Evolutionary conservation across 83 land plant species (phyloP).

Genomic region (Picea abies): DNA sequence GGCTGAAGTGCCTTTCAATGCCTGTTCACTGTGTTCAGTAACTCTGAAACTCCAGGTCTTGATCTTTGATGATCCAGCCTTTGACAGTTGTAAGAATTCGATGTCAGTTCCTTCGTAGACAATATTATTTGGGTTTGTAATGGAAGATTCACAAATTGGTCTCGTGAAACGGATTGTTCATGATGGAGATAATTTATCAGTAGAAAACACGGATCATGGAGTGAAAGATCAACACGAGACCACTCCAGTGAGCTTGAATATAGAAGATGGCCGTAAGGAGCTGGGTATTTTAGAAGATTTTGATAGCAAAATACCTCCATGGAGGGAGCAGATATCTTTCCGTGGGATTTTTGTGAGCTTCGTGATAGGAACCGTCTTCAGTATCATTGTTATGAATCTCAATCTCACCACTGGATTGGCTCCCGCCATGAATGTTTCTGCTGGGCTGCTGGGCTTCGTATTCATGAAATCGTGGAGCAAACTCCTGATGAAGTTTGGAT

Average conservation of each 20-base stretch:
- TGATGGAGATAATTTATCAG: neutral
- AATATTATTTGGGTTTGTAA: neutral
- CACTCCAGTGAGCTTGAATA: neutral
- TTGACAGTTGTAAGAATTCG: too few relatives aligned
- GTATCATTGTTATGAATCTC: conserved; percentile 66
- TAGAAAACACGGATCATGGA: neutral
- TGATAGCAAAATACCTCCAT: conserved; percentile 33
- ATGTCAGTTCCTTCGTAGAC: too few relatives aligned
- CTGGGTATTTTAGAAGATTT: neutral
- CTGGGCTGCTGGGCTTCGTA: conserved; percentile 67
- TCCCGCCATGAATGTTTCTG: conserved; percentile 69
- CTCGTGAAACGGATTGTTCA: neutral
- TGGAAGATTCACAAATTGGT: neutral
- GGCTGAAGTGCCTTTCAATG: too few relatives aligned
- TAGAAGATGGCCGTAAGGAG: neutral
- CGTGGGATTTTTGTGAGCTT: conserved; percentile 50
- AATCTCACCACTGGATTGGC: conserved; percentile 70
- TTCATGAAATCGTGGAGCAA: conserved; percentile 52
- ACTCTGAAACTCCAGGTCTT: too few relatives aligned
- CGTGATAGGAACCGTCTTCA: conserved; percentile 50
- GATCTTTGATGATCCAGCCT: too few relatives aligned
- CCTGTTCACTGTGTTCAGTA: too few relatives aligned
- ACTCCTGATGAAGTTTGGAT: conserved; percentile 36
- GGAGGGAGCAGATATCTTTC: conserved; percentile 53
- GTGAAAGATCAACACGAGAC: neutral